phyloP scores from a whole-genome alignment of 2,329 filamentous ascomycete species.

The Lachnellula willkommii region DNA sequence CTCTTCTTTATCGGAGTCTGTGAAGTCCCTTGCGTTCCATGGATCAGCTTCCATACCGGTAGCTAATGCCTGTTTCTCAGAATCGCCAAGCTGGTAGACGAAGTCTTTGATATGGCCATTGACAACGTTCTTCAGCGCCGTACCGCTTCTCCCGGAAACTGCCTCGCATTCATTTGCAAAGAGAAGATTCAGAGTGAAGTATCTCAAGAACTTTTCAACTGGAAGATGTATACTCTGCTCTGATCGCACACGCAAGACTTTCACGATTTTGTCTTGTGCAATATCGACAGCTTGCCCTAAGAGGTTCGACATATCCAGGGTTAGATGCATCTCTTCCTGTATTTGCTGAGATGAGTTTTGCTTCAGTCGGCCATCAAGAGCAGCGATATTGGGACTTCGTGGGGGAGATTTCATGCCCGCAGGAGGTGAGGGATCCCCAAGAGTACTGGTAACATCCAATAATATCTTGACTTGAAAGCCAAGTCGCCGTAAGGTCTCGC shows the following conservation, averaged over 20 bases:
- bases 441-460: slow-evolving; percentile 82
- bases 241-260: slow-evolving; percentile 69
- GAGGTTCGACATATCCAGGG: slow-evolving; percentile 71
- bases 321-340: slow-evolving; percentile 71
- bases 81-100: slow-evolving; percentile 64
- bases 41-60: slow-evolving; percentile 74
- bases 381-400: slow-evolving; percentile 27
- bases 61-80: slow-evolving; percentile 68
- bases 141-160: slow-evolving; percentile 72
- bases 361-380: slow-evolving; percentile 24
- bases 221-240: slow-evolving; percentile 67
- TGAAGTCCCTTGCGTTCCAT: slow-evolving; percentile 75
- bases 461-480: slow-evolving; percentile 90
- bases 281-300: slow-evolving; percentile 76
- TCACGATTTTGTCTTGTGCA: slow-evolving; percentile 70
- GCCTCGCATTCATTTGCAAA: slow-evolving; percentile 86
- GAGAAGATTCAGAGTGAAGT: slow-evolving; percentile 75
- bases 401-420: slow-evolving; percentile 28
- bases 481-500: slow-evolving; percentile 78
- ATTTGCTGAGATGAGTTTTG: slow-evolving; percentile 32
- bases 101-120: slow-evolving; percentile 80
- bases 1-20: slow-evolving; percentile 52
- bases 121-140: slow-evolving; percentile 69
- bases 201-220: slow-evolving; percentile 67
- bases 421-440: slow-evolving; percentile 21